These are phyloP conservation scores for Thecaphora frezii DNA, from an alignment of 1,284 basidiomycete species.

Conservation along the genomic window DNA sequence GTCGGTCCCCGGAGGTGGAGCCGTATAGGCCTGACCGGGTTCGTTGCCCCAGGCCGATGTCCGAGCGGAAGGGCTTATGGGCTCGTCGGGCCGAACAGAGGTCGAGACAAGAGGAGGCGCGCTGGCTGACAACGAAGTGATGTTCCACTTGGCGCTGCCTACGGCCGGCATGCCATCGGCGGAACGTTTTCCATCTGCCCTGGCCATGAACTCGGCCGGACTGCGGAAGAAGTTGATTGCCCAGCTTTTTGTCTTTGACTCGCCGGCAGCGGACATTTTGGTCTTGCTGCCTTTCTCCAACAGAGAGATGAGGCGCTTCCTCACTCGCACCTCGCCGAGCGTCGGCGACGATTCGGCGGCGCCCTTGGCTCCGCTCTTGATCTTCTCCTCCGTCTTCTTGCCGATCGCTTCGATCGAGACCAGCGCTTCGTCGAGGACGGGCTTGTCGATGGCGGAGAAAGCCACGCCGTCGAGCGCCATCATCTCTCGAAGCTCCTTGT, in stretches of 20 bases:
- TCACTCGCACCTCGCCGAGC: slow-evolving; percentile 56
- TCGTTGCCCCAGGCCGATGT: slow-evolving; percentile 7
- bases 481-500: slow-evolving; percentile 92
- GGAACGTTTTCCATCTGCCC: background rate
- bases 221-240: slow-evolving; percentile 47
- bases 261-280: slow-evolving; percentile 34
- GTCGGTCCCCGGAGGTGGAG: slow-evolving; percentile 1
- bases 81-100: slow-evolving; percentile 1
- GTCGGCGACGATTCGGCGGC: background rate
- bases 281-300: slow-evolving; percentile 70
- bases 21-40: background rate
- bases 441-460: slow-evolving; percentile 63
- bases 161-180: slow-evolving; percentile 5
- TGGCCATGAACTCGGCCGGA: slow-evolving; percentile 35
- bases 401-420: slow-evolving; percentile 28
- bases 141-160: slow-evolving; percentile 37
- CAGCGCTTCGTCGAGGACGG: slow-evolving; percentile 57
- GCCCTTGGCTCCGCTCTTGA: slow-evolving; percentile 4
- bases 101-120: background rate
- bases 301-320: slow-evolving; percentile 66
- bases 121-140: slow-evolving; percentile 14
- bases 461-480: slow-evolving; percentile 73
- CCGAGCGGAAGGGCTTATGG: background rate
- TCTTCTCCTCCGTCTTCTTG: slow-evolving; percentile 29
- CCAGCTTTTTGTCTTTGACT: slow-evolving; percentile 33